phyloP scores from a whole-genome alignment of 257 asterid genomes.

The Penstemon newberryi region DNA sequence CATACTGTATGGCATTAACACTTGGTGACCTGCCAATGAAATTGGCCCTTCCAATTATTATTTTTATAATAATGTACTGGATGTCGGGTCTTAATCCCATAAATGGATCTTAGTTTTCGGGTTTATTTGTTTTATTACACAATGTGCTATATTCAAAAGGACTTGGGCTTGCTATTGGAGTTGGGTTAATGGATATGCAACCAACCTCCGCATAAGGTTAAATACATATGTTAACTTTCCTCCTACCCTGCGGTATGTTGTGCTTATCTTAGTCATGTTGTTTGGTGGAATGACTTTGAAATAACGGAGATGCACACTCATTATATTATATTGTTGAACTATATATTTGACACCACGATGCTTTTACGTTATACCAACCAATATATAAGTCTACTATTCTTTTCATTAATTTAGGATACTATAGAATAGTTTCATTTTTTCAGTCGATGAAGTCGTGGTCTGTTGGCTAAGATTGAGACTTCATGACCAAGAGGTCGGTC shows the following conservation, averaged over 20 bases:
- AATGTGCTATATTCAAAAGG: conserved; percentile 54
- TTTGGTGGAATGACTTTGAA: too few species aligned
- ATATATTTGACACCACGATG: too few species aligned
- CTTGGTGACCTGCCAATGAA: conserved; percentile 61
- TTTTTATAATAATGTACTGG: conserved; percentile 47
- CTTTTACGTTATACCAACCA: too few species aligned
- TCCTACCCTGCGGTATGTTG: conserved; percentile 41
- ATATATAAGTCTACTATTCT: too few species aligned
- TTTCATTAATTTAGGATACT: too few species aligned
- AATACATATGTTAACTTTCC: conserved; percentile 41
- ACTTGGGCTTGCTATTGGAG: conserved; percentile 63
- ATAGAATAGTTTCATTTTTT: too few species aligned
- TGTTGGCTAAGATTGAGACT: too few species aligned
- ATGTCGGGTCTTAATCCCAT: conserved; percentile 49
- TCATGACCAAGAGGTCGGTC: too few species aligned
- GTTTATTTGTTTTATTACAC: conserved; percentile 34
- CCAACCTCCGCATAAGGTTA: conserved; percentile 48
- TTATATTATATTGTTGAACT: too few species aligned
- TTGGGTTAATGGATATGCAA: conserved; percentile 43
- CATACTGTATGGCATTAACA: conserved; percentile 53
- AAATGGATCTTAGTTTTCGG: conserved; percentile 30
- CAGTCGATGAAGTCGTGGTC: too few species aligned
- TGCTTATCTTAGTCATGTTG: too few species aligned
- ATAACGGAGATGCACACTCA: too few species aligned
- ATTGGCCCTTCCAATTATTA: conserved; percentile 49